Percentiles rank a stretch among this genome's conserved stretches.
Conservation (phyloP, 2,329 filamentous ascomycete genomes). For the Shiraia sp. region DNA sequence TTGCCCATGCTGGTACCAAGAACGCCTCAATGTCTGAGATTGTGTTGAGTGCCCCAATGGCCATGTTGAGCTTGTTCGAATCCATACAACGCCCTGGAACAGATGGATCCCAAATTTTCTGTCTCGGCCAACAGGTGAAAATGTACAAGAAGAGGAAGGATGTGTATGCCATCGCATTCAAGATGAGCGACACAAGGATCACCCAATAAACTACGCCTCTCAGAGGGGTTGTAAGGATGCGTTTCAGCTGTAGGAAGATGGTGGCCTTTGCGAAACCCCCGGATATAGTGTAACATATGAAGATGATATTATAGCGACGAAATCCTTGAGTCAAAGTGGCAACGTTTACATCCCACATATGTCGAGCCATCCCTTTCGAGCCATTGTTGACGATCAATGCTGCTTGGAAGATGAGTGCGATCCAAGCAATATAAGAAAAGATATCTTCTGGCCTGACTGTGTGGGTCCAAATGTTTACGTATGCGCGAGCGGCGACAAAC, state of each 20-base stretch:
- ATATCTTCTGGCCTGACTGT: conserved; percentile 8
- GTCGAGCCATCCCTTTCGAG: conserved; percentile 1
- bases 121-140: conserved; percentile 15
- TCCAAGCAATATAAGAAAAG: conserved; percentile 10
- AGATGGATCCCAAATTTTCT: conserved; percentile 8
- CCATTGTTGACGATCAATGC: conserved; percentile 2
- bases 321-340: neutral
- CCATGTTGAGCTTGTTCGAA: conserved; percentile 8
- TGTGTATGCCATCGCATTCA: conserved; percentile 12
- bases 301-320: neutral
- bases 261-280: conserved; percentile 7
- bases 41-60: conserved; percentile 11
- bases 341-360: conserved; percentile 6
- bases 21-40: conserved; percentile 19
- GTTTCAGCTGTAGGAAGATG: conserved; percentile 14
- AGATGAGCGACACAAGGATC: conserved; percentile 5
- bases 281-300: conserved; percentile 1
- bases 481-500: neutral
- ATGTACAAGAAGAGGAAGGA: conserved; percentile 13
- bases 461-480: conserved; percentile 5
- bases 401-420: conserved; percentile 7
- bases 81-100: conserved; percentile 10
- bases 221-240: conserved; percentile 9
- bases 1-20: conserved; percentile 12
- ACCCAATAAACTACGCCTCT: conserved; percentile 12